Base-by-base conservation (phyloP, 306 rosid genomes). In the Acacia crassicarpa region DNA sequence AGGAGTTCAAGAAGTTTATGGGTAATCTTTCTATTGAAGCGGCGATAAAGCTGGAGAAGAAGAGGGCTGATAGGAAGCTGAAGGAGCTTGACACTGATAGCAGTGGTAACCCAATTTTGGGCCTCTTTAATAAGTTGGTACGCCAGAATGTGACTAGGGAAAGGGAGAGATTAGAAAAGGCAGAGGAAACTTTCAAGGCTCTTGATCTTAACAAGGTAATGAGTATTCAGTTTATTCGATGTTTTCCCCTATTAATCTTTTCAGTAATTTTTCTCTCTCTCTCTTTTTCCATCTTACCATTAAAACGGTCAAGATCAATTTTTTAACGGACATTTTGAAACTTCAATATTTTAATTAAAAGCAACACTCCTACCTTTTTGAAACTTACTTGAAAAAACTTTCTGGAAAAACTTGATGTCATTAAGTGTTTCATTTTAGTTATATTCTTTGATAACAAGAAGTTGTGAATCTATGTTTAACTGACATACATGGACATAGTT, bases 41-140 rank as follows among this genome's bases (percentile, higher is more conserved):
- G 0, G 97, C 98, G 15, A 91, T 94, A 38, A 94, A 91, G 89
- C 88, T 94, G 82, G 98, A 94, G 88, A 94, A 93, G 89, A 92
- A 94, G 82, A 91, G 94, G 43, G 87, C 97, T 33, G 97, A 91
- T 76, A 89, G 92, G 77, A 92, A 94, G 87, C 92, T 94, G 45
- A 94, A 90, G 84, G 90, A 94, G 69, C 95, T 94, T 19, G 91
- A 90, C 74, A 82, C 82, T 4, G 95, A 93, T 87, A 80, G 43
- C 40, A 86, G 70, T 33, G 69, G 20, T 35, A 94, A 91, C 74
- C 93, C 97, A n/a, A 15, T 94, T 59, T 43, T 82, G 19, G 81
- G 76, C 14, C 73, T 92, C 27, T 79, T 92, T 43, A 85, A 84
- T 74, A 79, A 32, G 62, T 70, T 87, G 41, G 44, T 84, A 2